Base-by-base conservation (phyloP, 2,329 filamentous ascomycete genomes). In the Penicillium nordicum region DNA sequence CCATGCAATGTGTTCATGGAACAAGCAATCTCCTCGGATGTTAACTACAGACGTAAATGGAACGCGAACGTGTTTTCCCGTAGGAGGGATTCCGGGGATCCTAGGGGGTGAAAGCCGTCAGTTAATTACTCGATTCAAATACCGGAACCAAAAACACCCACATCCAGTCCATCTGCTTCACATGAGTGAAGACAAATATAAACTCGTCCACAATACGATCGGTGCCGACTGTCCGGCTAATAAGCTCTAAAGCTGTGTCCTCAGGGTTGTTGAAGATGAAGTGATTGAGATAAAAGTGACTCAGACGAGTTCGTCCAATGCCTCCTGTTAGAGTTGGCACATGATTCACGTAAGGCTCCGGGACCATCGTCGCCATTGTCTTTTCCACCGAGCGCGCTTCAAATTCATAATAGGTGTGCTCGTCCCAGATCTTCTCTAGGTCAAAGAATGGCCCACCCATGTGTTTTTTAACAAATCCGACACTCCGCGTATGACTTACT, bases 311-410 rank as follows among this genome's bases (percentile, higher is more conserved):
- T 18, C 88, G 81, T 0, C 89, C 89, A 34, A 91, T 80, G 0
- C 89, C 89, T 2, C 89, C 89, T 0, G 85, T 87, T 59, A 85
- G 68, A 0, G 88, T 90, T 0, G 88, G 86, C 2, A 91, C 79
- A 67, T 92, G 87, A 67, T 92, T 92, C 1, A 92, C 88, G 65
- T 92, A 91, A 1, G 88, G 89, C 69, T 90, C 84, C 46, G 86
- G 79, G 1, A 91, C 88, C 88, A 92, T 92, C 0, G 88, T 92
- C n/a, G 79, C 80, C 88, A 92, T 92, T 0, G 88, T 92, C 61
- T 84, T 82, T 59, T 84, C 84, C 0, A 90, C 88, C 2, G 83
- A 84, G 11, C 88, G 80, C 53, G 86, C 83, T 1, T 72, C 83
- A 68, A 92, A 92, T 68, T 92, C 88, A 63, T 82, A 88, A 42